Percentiles rank a stretch among this genome's conserved stretches.
These are phyloP conservation scores for Spergularia marina DNA, from an alignment of 148 eudicot genomes.

Conservation along the genomic window DNA sequence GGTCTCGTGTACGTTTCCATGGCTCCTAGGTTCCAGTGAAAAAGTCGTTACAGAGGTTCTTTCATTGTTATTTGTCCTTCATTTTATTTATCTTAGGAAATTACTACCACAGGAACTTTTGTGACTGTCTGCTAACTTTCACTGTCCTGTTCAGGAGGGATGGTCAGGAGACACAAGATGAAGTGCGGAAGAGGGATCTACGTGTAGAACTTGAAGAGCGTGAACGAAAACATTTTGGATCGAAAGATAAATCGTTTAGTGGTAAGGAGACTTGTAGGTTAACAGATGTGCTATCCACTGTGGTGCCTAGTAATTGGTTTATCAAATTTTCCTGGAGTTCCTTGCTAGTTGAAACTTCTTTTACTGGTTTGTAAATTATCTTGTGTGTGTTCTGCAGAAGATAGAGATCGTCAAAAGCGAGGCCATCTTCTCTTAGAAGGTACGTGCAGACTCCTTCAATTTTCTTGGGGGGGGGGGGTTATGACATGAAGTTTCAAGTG, in stretches of 20 bases:
- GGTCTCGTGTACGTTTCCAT: too few species aligned
- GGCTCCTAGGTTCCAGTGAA: too few species aligned
- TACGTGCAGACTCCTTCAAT: slow-evolving; percentile 22
- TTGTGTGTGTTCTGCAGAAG: slow-evolving; percentile 53
- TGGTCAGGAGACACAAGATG: slow-evolving; percentile 89
- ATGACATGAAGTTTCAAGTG: background rate
- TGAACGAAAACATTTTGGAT: slow-evolving; percentile 85
- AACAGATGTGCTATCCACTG: background rate
- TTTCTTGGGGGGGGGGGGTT: background rate
- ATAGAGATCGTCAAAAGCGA: slow-evolving; percentile 82
- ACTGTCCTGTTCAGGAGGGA: slow-evolving; percentile 50
- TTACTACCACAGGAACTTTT: background rate
- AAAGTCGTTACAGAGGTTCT: background rate
- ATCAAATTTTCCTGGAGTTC: background rate
- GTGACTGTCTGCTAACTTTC: background rate
- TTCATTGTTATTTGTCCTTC: background rate
- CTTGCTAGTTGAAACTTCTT: background rate
- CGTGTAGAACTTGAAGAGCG: slow-evolving; percentile 85
- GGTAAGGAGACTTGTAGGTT: slow-evolving; percentile 25
- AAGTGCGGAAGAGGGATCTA: slow-evolving; percentile 74
- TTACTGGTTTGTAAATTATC: background rate
- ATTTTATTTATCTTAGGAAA: background rate
- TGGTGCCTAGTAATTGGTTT: background rate
- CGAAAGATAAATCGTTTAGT: slow-evolving; percentile 55
- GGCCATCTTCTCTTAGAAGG: slow-evolving; percentile 84